A percentile compares a stretch with the other conserved stretches of the same genome.
phyloP scores from a whole-genome alignment of 2,329 filamentous ascomycete species.

The Talaromyces sp. region DNA sequence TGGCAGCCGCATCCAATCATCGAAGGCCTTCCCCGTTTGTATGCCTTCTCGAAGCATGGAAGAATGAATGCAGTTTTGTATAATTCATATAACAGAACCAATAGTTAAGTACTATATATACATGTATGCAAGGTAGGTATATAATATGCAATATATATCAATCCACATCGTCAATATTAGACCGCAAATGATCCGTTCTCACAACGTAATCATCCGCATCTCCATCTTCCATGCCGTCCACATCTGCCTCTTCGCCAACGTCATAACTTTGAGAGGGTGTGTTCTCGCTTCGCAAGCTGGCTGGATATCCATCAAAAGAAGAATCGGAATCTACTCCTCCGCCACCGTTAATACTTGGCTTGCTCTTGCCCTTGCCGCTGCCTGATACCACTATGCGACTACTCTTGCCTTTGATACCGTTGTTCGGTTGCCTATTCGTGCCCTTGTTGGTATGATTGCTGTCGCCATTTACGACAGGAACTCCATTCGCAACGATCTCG shows the following conservation, averaged over 20 bases:
- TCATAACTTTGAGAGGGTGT: slow-evolving; percentile 18
- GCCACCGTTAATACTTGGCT: slow-evolving; percentile 26
- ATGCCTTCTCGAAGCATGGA: neutral
- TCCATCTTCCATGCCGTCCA: slow-evolving; percentile 22
- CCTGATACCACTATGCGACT: slow-evolving; percentile 17
- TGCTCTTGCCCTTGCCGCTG: slow-evolving; percentile 36
- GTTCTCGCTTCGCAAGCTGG: slow-evolving; percentile 12
- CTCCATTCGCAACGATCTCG: slow-evolving; percentile 19
- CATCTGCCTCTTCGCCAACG: slow-evolving; percentile 25
- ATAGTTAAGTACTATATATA: neutral
- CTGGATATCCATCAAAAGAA: slow-evolving; percentile 19
- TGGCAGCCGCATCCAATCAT: neutral
- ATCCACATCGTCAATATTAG: slow-evolving; percentile 17
- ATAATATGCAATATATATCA: slow-evolving; percentile 5
- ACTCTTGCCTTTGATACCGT: slow-evolving; percentile 25
- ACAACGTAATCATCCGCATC: slow-evolving; percentile 37
- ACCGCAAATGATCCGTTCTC: slow-evolving; percentile 33
- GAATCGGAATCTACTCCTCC: slow-evolving; percentile 31
- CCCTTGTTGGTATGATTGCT: slow-evolving; percentile 22
- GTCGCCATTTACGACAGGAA: slow-evolving; percentile 19
- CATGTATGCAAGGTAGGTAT: neutral
- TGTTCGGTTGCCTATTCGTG: slow-evolving; percentile 22
- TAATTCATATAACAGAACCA: neutral
- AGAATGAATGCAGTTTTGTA: neutral
- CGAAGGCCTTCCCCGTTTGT: neutral